phyloP scores from a whole-genome alignment of 345 rosid genomes.

The Eucalyptus cladocalyx region DNA sequence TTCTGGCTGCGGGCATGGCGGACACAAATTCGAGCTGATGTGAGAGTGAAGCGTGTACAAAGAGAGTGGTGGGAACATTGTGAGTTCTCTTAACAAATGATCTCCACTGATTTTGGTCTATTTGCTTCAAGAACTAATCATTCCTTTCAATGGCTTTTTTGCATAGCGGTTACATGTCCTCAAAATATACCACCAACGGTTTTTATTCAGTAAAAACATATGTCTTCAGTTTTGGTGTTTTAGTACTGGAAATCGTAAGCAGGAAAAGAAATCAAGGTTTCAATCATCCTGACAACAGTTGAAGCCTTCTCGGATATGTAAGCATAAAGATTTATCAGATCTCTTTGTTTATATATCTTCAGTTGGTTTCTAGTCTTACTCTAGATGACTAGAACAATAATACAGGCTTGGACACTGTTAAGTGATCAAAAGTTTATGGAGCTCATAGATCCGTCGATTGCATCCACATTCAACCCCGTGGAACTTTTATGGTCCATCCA shows the following conservation, averaged over 20 bases:
- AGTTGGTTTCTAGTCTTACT: background rate
- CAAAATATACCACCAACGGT: slow-evolving; percentile 6
- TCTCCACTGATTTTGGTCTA: background rate
- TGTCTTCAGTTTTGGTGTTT: slow-evolving; percentile 18
- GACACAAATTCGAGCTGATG: too few species aligned
- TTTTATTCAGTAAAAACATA: slow-evolving; percentile 11
- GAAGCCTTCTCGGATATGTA: slow-evolving; percentile 1
- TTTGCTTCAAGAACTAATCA: background rate
- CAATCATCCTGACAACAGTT: background rate
- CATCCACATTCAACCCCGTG: background rate
- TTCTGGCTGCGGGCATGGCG: too few species aligned
- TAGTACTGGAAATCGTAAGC: slow-evolving; percentile 11
- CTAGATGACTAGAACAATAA: background rate
- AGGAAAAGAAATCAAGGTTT: slow-evolving; percentile 6
- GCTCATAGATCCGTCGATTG: background rate
- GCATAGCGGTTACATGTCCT: slow-evolving; percentile 22
- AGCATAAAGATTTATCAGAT: background rate
- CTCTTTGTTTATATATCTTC: background rate
- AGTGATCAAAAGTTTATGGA: background rate
- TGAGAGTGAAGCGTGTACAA: background rate
- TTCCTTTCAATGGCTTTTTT: background rate
- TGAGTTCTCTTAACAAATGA: background rate
- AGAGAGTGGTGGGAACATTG: background rate
- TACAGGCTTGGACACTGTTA: background rate
- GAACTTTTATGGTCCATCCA: background rate